Base-by-base conservation (phyloP, 176 grass and related monocot species). In the Phoenix roebelenii region DNA sequence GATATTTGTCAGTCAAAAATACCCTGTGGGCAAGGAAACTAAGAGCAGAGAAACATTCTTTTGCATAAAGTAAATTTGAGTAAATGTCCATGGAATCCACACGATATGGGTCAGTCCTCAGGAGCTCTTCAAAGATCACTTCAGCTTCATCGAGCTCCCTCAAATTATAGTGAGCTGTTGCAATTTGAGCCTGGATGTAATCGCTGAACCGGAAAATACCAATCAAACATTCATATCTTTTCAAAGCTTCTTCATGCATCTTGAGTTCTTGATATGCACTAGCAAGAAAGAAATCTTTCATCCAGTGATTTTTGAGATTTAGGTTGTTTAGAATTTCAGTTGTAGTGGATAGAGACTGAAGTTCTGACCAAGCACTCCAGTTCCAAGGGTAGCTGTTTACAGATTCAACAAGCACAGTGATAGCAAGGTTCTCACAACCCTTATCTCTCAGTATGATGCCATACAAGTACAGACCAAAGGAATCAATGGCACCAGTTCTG, bases 251-350 rank as follows among this genome's bases (percentile, higher is more conserved):
- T 71, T 92, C 84, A 71, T 85, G 85, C 82, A 89, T 98, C 79
- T 89, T 93, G 51, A 98, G 59, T 78, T 98, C 88, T 26, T 90
- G 68, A 85, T 88, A 85, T 63, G 85, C 79, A 81, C 76, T 83
- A 54, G 94, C 82, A 72, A 98, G 82, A 69, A 92, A 98, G 64
- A 98, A 92, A 67, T 98, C 94, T 69, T 98, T 98, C 88, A 98
- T 93, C 94, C 94, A 98, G 60, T 93, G 88, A 68, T 98, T 98
- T 67, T 89, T 98, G 49, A 98, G 58, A 78, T 81, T 85, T 72
- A 98, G 79, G 44, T 80, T 89, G 64, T 83, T 83, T 64, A 98
- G 63, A 73, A 85, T 76, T 25, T 98, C 88, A 61, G 77, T 77
- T 15, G 72, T 89, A 63, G 84, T 92, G 63, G 85, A 89, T 26